phyloP scores from a whole-genome alignment of 495 filamentous ascomycete genomes.

The Thermochaetoides thermophila region DNA sequence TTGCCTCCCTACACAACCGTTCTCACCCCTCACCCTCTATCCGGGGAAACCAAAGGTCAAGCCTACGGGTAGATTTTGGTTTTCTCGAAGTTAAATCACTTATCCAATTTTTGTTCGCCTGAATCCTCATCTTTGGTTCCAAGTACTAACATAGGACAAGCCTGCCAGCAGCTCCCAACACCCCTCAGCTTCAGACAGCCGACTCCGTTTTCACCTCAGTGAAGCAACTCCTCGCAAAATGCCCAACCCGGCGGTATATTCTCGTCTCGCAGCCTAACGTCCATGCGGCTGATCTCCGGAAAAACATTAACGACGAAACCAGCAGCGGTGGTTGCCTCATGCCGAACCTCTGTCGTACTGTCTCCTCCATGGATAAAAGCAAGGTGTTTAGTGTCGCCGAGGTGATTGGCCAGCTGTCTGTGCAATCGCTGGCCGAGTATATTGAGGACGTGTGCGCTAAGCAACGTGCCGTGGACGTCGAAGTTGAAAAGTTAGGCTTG shows the following conservation, averaged over 20 bases:
- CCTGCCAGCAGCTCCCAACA: slow-evolving; percentile 15
- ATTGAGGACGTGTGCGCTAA: slow-evolving; percentile 18
- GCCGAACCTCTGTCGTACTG: slow-evolving; percentile 18
- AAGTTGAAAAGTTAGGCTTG: slow-evolving; percentile 36
- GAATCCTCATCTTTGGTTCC: too few species aligned
- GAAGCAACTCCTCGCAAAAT: slow-evolving; percentile 41
- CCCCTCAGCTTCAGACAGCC: slow-evolving; percentile 30
- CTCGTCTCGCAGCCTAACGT: slow-evolving; percentile 68
- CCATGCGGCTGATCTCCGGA: slow-evolving; percentile 47
- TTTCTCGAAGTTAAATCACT: too few species aligned
- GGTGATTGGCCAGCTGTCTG: slow-evolving; percentile 44
- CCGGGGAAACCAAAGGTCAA: too few species aligned
- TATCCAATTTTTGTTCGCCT: too few species aligned
- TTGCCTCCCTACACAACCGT: neutral
- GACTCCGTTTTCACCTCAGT: slow-evolving; percentile 23
- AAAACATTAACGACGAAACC: slow-evolving; percentile 8
- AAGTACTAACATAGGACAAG: too few species aligned
- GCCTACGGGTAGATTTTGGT: too few species aligned
- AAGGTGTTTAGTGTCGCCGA: slow-evolving; percentile 37
- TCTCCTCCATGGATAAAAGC: slow-evolving; percentile 9
- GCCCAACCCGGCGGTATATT: slow-evolving; percentile 65
- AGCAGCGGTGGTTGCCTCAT: slow-evolving; percentile 14
- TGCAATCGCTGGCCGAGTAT: slow-evolving; percentile 19
- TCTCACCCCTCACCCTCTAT: too few species aligned
- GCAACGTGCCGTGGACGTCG: slow-evolving; percentile 23